Base-by-base conservation (phyloP, 139 green algal species). In the Nannochloris sp. region DNA sequence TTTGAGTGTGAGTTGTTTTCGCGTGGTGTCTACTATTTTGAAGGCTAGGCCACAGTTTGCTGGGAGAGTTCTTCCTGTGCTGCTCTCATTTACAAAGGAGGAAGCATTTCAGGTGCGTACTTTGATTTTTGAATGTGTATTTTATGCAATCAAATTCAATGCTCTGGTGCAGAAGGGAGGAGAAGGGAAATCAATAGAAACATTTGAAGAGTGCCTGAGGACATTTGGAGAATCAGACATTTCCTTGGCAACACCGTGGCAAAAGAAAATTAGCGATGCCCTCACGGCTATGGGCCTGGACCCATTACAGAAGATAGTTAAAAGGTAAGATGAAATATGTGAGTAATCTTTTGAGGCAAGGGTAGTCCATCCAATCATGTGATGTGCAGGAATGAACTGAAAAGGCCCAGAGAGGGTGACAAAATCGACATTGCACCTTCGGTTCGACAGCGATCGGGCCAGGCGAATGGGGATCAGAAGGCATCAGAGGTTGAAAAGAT, bases 11-110 rank as follows among this genome's bases (percentile, higher is more conserved):
- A 62, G 62, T 3, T 58, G 49, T 0, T 36, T 85, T 5, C 68
- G 69, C 30, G 67, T 56, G 4, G 62, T 63, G 2, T 65, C 45
- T 4, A 30, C 37, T 6, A 44, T 85, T 20, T 63, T 69, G 4
- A 46, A 70, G 66, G 72, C 76, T 65, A 67, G 77, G 29, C 68
- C 76, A 8, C 66, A 78, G 48, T 76, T 85, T 46, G 26, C 79
- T 16, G 69, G 60, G 29, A 68, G 70, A 33, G 5, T 82, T 30
- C 23, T 82, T 59, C 75, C 75, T 14, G 30, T 68, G 1, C 61
- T 85, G 37, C 50, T 85, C 46, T 61, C 63, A 14, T 26, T 83
- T 23, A 67, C 68, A 4, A 60, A 49, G 20, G 46, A 20, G n/a
- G 46, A 53, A 5, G n/a, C 46, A 28, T 28, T 53, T 5, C 16